Conservation (phyloP, 202 grass and related monocot genomes). For the Brachypodium distachyon region DNA sequence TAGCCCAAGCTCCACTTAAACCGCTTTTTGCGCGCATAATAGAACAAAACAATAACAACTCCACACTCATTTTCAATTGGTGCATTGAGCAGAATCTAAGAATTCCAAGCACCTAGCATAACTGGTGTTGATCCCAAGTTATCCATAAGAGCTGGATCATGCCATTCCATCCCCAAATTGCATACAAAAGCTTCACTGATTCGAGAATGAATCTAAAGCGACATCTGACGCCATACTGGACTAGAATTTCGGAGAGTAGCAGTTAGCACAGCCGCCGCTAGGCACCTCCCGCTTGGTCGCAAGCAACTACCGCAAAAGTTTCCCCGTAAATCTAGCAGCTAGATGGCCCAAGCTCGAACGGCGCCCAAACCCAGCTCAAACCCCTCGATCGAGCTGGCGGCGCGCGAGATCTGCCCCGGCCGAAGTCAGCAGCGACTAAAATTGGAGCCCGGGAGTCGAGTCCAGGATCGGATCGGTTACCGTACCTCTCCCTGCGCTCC, state of each 20-base stretch:
- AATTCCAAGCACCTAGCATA: background rate
- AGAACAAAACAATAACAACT: background rate
- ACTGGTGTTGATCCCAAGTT: background rate
- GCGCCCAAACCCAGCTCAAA: background rate
- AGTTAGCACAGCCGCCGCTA: background rate
- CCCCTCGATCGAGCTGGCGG: conserved; percentile 25
- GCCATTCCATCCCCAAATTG: background rate
- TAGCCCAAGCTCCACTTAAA: background rate
- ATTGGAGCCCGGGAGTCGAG: background rate
- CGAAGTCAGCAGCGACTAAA: background rate
- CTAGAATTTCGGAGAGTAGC: background rate
- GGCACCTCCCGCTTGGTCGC: background rate
- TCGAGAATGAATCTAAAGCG: background rate
- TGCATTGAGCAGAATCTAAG: background rate
- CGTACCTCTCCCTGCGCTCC: conserved; percentile 90
- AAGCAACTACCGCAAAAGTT: background rate
- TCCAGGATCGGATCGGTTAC: conserved; percentile 28
- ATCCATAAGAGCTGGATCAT: background rate
- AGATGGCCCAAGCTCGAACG: background rate
- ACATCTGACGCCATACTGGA: background rate
- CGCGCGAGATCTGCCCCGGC: conserved; percentile 26
- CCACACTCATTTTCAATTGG: background rate
- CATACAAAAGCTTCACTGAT: background rate
- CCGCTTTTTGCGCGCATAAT: background rate
- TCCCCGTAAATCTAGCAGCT: conserved; percentile 10